These are phyloP conservation scores for Emericellopsis atlantica DNA, from an alignment of 2,329 filamentous ascomycete species.

Conservation along the genomic window DNA sequence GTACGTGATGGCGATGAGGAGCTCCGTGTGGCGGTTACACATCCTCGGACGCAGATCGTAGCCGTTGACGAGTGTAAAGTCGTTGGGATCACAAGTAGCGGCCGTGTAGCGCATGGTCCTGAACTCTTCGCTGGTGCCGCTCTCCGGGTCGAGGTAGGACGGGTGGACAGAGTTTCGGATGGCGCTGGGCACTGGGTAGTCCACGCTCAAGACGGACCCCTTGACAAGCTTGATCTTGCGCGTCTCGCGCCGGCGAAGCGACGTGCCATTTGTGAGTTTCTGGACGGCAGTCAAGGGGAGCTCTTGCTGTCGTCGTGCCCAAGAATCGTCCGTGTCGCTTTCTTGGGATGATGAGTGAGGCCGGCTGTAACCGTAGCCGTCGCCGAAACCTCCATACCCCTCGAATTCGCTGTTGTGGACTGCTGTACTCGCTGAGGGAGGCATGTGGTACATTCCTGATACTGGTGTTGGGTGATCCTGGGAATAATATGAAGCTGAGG, in stretches of 20 bases:
- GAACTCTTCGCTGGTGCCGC: slow-evolving; percentile 73
- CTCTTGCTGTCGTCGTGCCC: slow-evolving; percentile 61
- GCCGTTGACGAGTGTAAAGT: slow-evolving; percentile 90
- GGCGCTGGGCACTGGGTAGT: slow-evolving; percentile 84
- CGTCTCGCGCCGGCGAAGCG: slow-evolving; percentile 75
- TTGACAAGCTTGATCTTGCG: slow-evolving; percentile 91
- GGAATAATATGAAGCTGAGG: not conserved
- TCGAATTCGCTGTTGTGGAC: not conserved
- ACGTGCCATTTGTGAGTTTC: slow-evolving; percentile 39
- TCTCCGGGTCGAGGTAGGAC: slow-evolving; percentile 76
- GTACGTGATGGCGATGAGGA: slow-evolving; percentile 88
- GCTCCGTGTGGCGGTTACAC: slow-evolving; percentile 91
- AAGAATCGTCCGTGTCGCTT: slow-evolving; percentile 32
- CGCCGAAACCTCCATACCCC: not conserved
- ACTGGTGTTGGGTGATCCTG: not conserved
- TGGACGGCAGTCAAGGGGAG: slow-evolving; percentile 27
- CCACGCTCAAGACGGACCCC: slow-evolving; percentile 81
- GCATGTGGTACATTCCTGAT: not conserved
- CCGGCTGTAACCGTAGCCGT: slow-evolving; percentile 15
- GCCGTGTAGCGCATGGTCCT: slow-evolving; percentile 91
- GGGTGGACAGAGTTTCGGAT: slow-evolving; percentile 87
- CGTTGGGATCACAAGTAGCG: slow-evolving; percentile 85
- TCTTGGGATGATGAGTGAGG: not conserved
- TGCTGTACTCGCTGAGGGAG: not conserved
- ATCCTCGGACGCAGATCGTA: slow-evolving; percentile 88